Base-by-base conservation (phyloP, 305 asterid genomes). In the Petunia hybrid region DNA sequence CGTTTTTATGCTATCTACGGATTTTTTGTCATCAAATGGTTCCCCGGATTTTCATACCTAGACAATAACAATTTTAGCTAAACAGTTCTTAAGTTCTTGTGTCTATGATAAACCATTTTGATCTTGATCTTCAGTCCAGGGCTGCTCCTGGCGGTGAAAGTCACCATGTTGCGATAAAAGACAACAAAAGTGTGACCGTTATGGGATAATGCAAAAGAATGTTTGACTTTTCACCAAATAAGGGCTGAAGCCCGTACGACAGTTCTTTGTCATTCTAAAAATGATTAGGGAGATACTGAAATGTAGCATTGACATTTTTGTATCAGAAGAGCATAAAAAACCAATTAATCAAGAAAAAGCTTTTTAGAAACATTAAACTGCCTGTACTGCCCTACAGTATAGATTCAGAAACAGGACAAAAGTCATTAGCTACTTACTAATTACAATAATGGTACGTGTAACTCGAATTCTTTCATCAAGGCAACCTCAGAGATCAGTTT, bases 251-350 rank as follows among this genome's bases (percentile, higher is more conserved):
- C 36, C 62, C 35, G 5, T 14, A n/a, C 7, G 74, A 41, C 36
- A 67, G 38, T 67, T 67, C 74, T 40, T 45, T 67, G 53, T 67
- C 36, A 6, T 41, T 40, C 53, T 67, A 53, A 41, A 65, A 66
- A 35, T 35, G n/a, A 67, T 14, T 41, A 67, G 46, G 53, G 74
- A 41, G 10, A 57, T 31, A 40, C 1, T 3, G 73, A 66, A 66
- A 66, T 13, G 40, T 40, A 14, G 73, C 31, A 22, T 22, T 22
- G 31, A 22, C 31, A 22, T 22, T 22, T 22, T 22, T 22, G 31
- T 22, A 22, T 22, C 31, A 22, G 31, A 22, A 22, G 31, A 22
- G 31, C 31, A 22, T 22, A 22, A 22, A 22, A 22, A 22, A 22
- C 31, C 31, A 22, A 22, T 22, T 22, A 22, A 22, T 22, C 31